phyloP scores from a whole-genome alignment of 805 yeast species.

The Ogataea nonfermentans region DNA sequence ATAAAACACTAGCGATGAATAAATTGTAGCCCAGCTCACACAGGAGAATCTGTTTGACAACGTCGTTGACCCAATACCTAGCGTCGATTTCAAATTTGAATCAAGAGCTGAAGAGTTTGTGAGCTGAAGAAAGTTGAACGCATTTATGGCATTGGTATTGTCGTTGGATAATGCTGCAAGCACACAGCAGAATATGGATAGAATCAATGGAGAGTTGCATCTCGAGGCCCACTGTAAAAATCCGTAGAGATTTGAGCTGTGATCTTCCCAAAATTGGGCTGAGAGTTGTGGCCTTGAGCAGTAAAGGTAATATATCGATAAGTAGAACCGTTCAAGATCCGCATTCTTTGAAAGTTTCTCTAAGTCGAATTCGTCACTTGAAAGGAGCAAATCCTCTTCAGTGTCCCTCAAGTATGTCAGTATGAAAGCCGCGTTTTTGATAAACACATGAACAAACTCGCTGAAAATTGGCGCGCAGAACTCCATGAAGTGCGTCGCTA shows the following conservation, averaged over 20 bases:
- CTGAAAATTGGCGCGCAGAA: conserved; percentile 45
- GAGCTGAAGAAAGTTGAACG: conserved; percentile 46
- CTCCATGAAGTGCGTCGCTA: conserved; percentile 31
- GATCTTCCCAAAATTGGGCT: conserved; percentile 64
- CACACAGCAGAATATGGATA: conserved; percentile 78
- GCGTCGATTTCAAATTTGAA: conserved; percentile 5
- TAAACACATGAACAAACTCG: conserved; percentile 51
- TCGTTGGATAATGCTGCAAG: conserved; percentile 71
- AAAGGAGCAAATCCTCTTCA: conserved; percentile 69
- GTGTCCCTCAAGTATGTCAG: conserved; percentile 66
- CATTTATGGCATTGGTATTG: conserved; percentile 49
- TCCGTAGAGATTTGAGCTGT: conserved; percentile 66
- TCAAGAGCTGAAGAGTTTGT: conserved; percentile 25
- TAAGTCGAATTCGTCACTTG: conserved; percentile 51
- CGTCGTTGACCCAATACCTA: conserved; percentile 17
- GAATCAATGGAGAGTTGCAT: conserved; percentile 70
- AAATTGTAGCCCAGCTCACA: conserved; percentile 38
- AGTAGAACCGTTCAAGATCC: conserved; percentile 83
- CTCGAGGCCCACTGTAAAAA: conserved; percentile 88
- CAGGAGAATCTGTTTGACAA: conserved; percentile 28
- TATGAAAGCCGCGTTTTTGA: conserved; percentile 62
- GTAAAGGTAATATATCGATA: conserved; percentile 70
- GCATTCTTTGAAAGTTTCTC: conserved; percentile 70
- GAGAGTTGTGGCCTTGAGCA: conserved; percentile 58
- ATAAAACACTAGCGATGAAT: conserved; percentile 34